Base-by-base conservation (phyloP, 2,329 filamentous ascomycete species). In the Blumeria graminis region DNA sequence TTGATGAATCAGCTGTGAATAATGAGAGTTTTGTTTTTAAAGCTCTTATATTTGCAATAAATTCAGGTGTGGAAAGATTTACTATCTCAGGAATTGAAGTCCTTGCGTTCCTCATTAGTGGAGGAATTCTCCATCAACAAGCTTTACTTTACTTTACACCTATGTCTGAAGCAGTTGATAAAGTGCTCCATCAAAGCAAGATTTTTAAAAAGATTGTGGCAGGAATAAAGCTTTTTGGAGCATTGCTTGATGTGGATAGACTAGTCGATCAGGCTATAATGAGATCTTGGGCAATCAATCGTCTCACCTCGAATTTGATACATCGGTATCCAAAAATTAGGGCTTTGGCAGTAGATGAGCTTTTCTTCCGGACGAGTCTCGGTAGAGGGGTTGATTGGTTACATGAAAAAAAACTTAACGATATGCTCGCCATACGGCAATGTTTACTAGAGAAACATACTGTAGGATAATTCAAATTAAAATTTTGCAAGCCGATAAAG, bases 251-350 rank as follows among this genome's bases (percentile, higher is more conserved):
- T n/a, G 28, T 55, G 32, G 53, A 55, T 33, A 28, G 13, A 10
- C 16, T 6, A 22, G 22, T 28, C 2, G 46, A 22, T n/a, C 36
- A 18, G 11, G 1, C 64, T 70, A 51, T 56, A 65, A 46, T 59
- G 54, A 13, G 18, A 11, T 32, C 38, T n/a, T 57, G 54, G 14
- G 83, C 82, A 3, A 68, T 80, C 56, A 80, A 76, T 65, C 85
- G 88, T 66, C 70, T 95, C 43, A 76, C 76, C 0, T 79, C 76
- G 22, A 77, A 94, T 71, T 71, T 94, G 60, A 69, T 79, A 57
- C 90, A 94, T 70, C 86, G 86, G 0, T 94, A 86, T 73, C 87
- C 89, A 6, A 77, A 77, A 63, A 80, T 93, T 62, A 70, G 81
- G 58, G 75, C 68, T 58, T 66, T 72, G 50, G 78, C 78, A 14